These are phyloP conservation scores for Mucor circinelloides DNA, from an alignment of 371 early-diverging fungal species.

Conservation along the genomic window DNA sequence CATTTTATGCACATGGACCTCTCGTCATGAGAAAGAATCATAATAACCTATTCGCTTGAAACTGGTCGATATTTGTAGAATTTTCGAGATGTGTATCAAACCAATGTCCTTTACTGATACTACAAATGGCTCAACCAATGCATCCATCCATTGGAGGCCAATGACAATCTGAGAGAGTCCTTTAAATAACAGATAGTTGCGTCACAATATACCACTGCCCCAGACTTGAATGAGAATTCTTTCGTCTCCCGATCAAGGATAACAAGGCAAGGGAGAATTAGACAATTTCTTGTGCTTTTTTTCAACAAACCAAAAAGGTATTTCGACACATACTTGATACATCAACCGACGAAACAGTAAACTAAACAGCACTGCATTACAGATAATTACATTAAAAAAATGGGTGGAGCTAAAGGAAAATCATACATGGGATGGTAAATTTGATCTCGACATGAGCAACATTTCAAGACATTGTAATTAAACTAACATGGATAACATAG, in stretches of 20 bases:
- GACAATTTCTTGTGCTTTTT: neutral
- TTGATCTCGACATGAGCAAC: neutral
- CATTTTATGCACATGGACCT: too few species aligned
- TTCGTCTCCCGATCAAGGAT: neutral
- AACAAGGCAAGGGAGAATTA: conserved; percentile 8
- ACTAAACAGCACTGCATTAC: neutral
- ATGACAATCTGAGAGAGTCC: too few species aligned
- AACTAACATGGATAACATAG: conserved; percentile 22
- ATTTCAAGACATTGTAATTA: neutral
- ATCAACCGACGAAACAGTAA: neutral
- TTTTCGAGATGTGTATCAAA: too few species aligned
- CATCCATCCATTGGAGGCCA: too few species aligned
- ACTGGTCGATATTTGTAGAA: too few species aligned
- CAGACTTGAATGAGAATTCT: conserved; percentile 2
- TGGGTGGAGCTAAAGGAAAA: conserved; percentile 45
- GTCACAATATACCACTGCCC: neutral
- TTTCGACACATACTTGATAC: neutral
- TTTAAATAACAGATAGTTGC: neutral
- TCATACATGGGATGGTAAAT: conserved; percentile 50
- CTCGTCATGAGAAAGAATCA: too few species aligned
- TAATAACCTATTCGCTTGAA: too few species aligned
- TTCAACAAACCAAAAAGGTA: conserved; percentile 14
- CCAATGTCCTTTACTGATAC: too few species aligned
- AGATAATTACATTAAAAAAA: conserved; percentile 25
- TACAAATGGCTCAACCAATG: too few species aligned